These are phyloP conservation scores for Entomortierella lignicola DNA, from an alignment of 192 early-diverging fungal species.

Conservation along the genomic window DNA sequence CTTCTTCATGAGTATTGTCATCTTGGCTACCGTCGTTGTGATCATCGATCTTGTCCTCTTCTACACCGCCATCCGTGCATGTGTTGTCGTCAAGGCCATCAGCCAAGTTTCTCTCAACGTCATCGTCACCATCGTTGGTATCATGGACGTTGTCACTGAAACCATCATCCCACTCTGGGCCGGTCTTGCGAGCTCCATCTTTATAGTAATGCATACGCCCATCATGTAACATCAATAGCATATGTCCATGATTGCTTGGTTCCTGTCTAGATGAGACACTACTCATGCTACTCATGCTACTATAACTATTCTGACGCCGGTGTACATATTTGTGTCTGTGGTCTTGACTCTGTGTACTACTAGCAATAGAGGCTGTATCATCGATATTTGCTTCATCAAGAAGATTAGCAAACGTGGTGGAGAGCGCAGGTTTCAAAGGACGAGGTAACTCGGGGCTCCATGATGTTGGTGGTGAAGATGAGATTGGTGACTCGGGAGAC, in stretches of 20 bases:
- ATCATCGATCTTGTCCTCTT: no score
- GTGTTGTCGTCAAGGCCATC: no score
- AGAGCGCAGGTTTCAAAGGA: not conserved
- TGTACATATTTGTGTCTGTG: not conserved
- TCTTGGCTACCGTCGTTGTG: conserved; percentile 1
- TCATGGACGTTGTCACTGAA: not conserved
- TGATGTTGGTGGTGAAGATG: not conserved
- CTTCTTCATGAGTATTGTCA: not conserved
- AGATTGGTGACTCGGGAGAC: not conserved
- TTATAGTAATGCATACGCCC: conserved; percentile 37
- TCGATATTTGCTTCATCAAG: not conserved
- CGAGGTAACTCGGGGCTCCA: not conserved
- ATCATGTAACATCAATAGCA: conserved; percentile 29
- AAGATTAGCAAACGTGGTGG: not conserved
- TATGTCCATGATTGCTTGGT: conserved; percentile 20
- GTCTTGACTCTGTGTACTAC: not conserved
- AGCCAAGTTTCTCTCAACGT: no score
- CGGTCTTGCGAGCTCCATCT: conserved; percentile 27
- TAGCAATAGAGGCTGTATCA: not conserved
- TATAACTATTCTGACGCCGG: not conserved
- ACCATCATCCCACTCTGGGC: conserved; percentile 14
- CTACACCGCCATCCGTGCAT: no score
- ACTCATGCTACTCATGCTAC: not conserved
- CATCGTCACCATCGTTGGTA: not conserved
- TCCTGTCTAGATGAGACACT: not conserved